phyloP scores from a whole-genome alignment of 192 early-diverging fungal genomes.

The Coemansia sp. region DNA sequence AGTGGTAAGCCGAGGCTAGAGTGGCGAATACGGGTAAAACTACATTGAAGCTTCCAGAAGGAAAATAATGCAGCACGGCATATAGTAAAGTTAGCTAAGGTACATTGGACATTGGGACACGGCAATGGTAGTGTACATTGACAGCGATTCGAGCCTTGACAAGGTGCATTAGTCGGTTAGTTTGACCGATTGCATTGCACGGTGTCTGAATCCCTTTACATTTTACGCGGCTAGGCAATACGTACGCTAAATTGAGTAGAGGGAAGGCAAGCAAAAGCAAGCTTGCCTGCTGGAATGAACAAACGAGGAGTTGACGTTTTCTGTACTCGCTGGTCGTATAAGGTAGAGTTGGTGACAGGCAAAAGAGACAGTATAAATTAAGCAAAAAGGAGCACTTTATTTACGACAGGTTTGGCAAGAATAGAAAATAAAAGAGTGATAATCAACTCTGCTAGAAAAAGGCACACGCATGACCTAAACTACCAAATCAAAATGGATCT shows the following conservation, averaged over 20 bases:
- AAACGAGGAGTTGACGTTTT: background rate
- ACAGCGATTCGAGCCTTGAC: too few relatives aligned
- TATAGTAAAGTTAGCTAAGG: background rate
- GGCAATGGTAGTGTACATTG: too few relatives aligned
- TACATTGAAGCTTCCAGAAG: background rate
- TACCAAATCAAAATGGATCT: too few relatives aligned
- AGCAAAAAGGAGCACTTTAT: too few relatives aligned
- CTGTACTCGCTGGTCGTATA: too few relatives aligned
- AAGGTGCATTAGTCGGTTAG: too few relatives aligned
- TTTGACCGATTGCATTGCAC: background rate
- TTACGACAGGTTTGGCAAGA: too few relatives aligned
- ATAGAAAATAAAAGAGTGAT: too few relatives aligned
- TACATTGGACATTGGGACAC: background rate
- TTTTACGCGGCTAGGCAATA: background rate
- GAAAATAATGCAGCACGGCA: background rate
- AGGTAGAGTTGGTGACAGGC: too few relatives aligned
- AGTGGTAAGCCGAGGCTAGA: background rate
- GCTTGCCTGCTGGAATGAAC: background rate
- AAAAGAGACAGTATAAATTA: too few relatives aligned
- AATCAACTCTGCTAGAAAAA: too few relatives aligned
- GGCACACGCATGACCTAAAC: background rate
- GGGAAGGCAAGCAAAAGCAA: background rate
- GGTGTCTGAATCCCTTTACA: background rate
- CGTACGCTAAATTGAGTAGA: constrained; percentile 6
- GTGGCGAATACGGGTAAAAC: background rate